phyloP scores from a whole-genome alignment of 257 asterid genomes.

The Solanum rostratum region DNA sequence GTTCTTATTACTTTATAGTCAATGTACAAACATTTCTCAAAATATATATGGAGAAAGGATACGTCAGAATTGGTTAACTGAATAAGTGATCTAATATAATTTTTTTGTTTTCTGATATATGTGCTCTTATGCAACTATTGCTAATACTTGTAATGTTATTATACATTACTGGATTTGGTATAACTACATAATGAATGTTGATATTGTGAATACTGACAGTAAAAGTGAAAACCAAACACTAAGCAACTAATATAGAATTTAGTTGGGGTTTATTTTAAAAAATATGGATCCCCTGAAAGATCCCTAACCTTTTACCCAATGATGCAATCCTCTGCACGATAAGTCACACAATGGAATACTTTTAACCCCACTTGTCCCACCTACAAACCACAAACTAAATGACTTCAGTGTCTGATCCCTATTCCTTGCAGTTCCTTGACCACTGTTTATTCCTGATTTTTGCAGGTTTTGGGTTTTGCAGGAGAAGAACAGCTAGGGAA shows the following conservation, averaged over 20 bases:
- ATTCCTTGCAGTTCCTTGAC: background rate
- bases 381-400: background rate
- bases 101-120: background rate
- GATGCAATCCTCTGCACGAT: background rate
- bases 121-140: background rate
- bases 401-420: background rate
- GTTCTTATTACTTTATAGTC: background rate
- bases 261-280: background rate
- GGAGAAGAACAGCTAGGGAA: constrained; percentile 56
- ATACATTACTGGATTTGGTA: background rate
- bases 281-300: background rate
- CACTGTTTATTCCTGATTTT: background rate
- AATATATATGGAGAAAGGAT: background rate
- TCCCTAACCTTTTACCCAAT: background rate
- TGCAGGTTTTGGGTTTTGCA: constrained; percentile 53
- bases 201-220: background rate
- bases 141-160: background rate
- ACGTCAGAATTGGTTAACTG: background rate
- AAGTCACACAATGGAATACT: background rate
- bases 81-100: background rate
- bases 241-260: background rate
- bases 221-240: background rate
- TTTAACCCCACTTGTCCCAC: background rate
- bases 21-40: background rate
- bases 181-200: background rate